Evolutionary conservation across 2,329 filamentous ascomycete genomes (phyloP).

Genomic region (Rhinocladiella similis): DNA sequence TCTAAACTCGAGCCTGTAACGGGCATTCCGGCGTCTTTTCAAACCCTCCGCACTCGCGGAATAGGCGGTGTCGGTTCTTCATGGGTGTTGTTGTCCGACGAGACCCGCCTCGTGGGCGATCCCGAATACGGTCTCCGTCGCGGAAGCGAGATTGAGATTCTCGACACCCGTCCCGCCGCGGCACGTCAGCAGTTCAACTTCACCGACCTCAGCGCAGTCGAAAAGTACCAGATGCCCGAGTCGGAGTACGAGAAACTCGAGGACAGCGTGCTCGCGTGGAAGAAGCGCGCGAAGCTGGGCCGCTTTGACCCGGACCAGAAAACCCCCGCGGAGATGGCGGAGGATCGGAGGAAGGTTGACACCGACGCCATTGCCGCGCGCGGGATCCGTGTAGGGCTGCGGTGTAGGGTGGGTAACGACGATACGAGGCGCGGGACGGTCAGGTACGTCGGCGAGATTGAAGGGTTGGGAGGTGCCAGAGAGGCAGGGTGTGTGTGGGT

Average conservation of each 20-base stretch:
- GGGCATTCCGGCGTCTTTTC: slow-evolving; percentile 78
- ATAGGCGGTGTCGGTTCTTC: slow-evolving; percentile 19
- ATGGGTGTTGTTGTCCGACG: slow-evolving; percentile 1
- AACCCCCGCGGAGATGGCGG: slow-evolving; percentile 66
- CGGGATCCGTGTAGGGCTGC: slow-evolving; percentile 63
- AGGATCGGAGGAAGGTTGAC: slow-evolving; percentile 63
- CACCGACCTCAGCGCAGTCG: slow-evolving; percentile 75
- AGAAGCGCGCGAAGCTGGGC: slow-evolving; percentile 90
- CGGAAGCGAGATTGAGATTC: slow-evolving; percentile 47
- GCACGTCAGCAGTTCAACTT: slow-evolving; percentile 70
- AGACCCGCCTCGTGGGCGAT: slow-evolving; percentile 17
- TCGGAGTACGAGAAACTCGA: slow-evolving; percentile 81
- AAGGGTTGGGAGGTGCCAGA: slow-evolving; percentile 29
- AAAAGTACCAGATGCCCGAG: slow-evolving; percentile 87
- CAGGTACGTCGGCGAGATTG: slow-evolving; percentile 37
- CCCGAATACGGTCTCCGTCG: slow-evolving; percentile 36
- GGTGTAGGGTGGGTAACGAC: slow-evolving; percentile 66
- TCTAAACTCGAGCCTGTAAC: slow-evolving; percentile 88
- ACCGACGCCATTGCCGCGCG: slow-evolving; percentile 63
- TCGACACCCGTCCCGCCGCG: slow-evolving; percentile 55
- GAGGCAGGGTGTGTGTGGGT: slow-evolving; percentile 30
- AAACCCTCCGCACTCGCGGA: slow-evolving; percentile 69
- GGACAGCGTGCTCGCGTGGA: slow-evolving; percentile 92
- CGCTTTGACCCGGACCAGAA: slow-evolving; percentile 88
- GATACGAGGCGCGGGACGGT: slow-evolving; percentile 67